Conservation (phyloP, 208 protist genomes). For the Plasmodiophora brassicae region DNA sequence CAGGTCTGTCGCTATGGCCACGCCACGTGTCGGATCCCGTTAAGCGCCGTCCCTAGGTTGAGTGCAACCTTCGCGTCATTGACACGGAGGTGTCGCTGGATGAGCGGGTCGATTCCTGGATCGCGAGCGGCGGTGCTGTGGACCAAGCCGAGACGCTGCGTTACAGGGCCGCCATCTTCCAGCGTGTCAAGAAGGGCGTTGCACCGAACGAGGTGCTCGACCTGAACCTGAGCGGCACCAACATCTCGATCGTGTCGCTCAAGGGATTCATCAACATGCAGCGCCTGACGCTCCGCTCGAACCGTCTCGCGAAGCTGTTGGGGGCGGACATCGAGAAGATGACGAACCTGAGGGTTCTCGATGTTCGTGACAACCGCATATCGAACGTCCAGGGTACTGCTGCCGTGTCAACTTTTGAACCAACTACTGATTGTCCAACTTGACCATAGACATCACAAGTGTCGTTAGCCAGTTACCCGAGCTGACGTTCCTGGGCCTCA, state of each 20-base stretch:
- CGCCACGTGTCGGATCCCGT: too few relatives aligned
- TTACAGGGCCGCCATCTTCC: constrained; percentile 21
- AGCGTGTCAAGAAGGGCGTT: background rate
- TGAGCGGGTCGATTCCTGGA: constrained; percentile 19
- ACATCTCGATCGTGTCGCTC: background rate
- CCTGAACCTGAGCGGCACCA: constrained; percentile 5
- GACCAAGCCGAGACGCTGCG: background rate
- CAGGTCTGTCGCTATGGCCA: too few relatives aligned
- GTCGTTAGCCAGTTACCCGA: background rate
- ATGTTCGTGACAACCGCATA: background rate
- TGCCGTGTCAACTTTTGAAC: background rate
- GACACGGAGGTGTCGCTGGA: background rate
- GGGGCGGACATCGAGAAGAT: constrained; percentile 4
- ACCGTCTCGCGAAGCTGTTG: background rate
- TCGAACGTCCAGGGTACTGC: background rate
- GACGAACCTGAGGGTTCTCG: background rate
- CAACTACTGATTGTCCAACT: background rate
- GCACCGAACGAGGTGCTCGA: background rate
- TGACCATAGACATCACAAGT: background rate
- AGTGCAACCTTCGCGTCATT: background rate
- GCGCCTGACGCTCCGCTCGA: background rate
- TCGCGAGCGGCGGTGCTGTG: background rate
- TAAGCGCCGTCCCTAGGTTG: background rate
- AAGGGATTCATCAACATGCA: background rate
- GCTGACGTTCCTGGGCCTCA: background rate